Base-by-base conservation (phyloP, 1,284 basidiomycete species). In the Tranzscheliella williamsii region DNA sequence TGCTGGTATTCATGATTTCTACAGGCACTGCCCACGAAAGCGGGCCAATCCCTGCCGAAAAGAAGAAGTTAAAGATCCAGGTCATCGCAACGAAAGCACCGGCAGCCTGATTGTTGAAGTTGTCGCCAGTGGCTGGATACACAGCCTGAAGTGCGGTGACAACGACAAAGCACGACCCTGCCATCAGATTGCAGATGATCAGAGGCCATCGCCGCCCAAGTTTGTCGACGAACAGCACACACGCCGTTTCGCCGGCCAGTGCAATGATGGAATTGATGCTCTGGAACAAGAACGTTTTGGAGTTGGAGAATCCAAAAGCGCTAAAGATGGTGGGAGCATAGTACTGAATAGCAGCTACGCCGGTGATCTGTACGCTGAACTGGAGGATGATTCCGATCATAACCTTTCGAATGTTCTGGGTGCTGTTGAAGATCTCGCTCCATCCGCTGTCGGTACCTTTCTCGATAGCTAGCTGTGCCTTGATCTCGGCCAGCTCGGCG, bases 221-320 rank as follows among this genome's bases (percentile, higher is more conserved):
- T 36, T 79, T 79, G 70, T 86, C 85, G 35, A 86, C 80, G 79
- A 82, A 84, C 34, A 84, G 70, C 21, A 85, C 79, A 67, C 84
- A 85, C 33, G 81, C 79, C 2, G 79, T 81, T 60, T 85, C 82
- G 6, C 84, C 85, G 38, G 84, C 79, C 26, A 86, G 79, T 4
- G 84, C 84, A 47, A 85, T 82, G 47, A 85, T 79, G 36, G 81
- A 83, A 78, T 85, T 85, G 72, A 85, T 83, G 6, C 81, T 82
- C 73, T 85, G 84, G 72, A 86, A 83, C 21, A 85, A 79, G 17
- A 86, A 81, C 36, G 85, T 72, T 40, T 82, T 37, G 24, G 68
- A 36, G 30, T 80, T 49, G 78, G 81, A 33, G 81, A 82, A 72
- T 72, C 82, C 79, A 79, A 85, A 51, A 13, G 56, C 51, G 9